Percentiles rank a stretch among this genome's conserved stretches.
phyloP scores from a whole-genome alignment of 352 stramenopile genomes.

The Phytopythium boreale region DNA sequence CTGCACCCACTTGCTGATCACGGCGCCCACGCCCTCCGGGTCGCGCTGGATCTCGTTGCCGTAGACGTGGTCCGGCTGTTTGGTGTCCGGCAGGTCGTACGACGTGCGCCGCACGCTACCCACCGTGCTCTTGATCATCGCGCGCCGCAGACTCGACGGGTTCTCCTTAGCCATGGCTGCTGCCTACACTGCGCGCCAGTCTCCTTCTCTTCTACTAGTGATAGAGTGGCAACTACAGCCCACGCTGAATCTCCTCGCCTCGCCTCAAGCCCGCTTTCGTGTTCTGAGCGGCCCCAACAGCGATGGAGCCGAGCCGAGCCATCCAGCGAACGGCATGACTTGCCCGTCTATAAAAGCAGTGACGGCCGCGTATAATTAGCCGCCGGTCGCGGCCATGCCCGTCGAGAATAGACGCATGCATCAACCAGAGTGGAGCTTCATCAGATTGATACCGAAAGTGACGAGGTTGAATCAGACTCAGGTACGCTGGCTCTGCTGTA shows the following conservation, averaged over 20 bases:
- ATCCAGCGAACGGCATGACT: not conserved
- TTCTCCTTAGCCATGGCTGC: constrained; percentile 22
- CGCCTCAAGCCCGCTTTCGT: not conserved
- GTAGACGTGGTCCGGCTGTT: constrained; percentile 63
- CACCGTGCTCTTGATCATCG: constrained; percentile 82
- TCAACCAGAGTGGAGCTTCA: not conserved
- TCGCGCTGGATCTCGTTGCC: constrained; percentile 67
- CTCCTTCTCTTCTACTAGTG: not conserved
- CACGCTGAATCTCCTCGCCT: not conserved
- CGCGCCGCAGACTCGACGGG: constrained; percentile 53
- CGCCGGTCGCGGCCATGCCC: not conserved
- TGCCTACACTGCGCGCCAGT: not conserved
- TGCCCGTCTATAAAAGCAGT: not conserved
- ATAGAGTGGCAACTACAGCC: not conserved
- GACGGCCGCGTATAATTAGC: constrained; percentile 1
- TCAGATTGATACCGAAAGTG: not conserved
- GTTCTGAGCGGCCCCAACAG: not conserved
- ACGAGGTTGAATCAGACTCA: not conserved
- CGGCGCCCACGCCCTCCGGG: constrained; percentile 63
- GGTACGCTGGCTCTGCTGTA: not conserved
- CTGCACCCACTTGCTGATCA: constrained; percentile 73
- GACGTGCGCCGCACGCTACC: constrained; percentile 51
- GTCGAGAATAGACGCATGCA: not conserved
- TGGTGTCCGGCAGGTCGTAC: constrained; percentile 69
- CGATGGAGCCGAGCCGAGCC: not conserved